Evolutionary conservation across 208 protist genomes (phyloP), one percentile per base, ranked within the genome.

Genomic region (Acanthamoeba triangularis): DNA sequence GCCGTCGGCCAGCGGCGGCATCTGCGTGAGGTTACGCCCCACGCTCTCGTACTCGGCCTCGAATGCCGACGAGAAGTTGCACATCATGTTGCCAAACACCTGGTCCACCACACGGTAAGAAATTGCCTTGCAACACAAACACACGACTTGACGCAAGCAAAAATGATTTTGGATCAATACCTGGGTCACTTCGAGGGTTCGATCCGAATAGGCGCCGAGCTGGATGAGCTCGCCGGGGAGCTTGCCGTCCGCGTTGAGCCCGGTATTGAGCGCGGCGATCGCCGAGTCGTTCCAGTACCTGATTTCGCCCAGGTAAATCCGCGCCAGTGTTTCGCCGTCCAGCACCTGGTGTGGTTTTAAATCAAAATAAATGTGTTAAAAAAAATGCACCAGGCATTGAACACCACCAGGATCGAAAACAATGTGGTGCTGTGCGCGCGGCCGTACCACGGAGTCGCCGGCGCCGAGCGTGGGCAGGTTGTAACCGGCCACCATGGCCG

Each of bases 31-130:
- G 44, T 85, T 85, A 1, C 41, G 18, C 10, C 44, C 76, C n/a
- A 56, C 76, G 11, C 47, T 20, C 5, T 56, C 41, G 76, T 85
- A 85, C 10, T 2, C 47, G 44, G 35, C 28, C 76, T n/a, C 20
- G 30, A 85, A 85, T 6, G 35, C 47, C 28, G 76, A 85, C 35
- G 76, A 85, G 41, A 85, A 85, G 41, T 85, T 85, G 76, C 76
- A 85, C 76, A 85, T 85, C 76, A 85, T 85, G 23, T 23, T 25
- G 13, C 76, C 76, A 35, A 85, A 85, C 41, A 82, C 72, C 72
- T 82, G 63, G 25, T 28, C 59, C 14, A 16, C 59, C 59, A 65
- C 59, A 16, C 1, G 1, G 37, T 41, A 41, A 41, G 37, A 65
- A 28, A 65, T 65, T 65, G 59, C 59, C 14, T 65, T 28, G 25